Evolutionary conservation across 1,139 yeast species (phyloP).

Genomic region (Diutina neorugosa): DNA sequence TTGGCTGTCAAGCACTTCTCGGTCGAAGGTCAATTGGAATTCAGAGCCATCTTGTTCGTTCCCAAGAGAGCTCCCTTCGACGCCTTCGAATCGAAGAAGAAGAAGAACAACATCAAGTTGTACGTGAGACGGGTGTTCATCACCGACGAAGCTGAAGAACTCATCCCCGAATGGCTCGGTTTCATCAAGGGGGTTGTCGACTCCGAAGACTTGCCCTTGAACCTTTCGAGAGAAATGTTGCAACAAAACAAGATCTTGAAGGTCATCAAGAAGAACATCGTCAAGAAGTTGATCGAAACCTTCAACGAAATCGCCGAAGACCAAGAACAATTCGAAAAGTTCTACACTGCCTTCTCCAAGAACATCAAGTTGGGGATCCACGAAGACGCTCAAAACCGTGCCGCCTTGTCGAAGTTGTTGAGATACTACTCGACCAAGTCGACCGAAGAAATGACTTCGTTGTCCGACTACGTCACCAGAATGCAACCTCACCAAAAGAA

Average conservation of each 20-base stretch:
- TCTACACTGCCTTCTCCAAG: conserved; percentile 97
- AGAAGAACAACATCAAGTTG: conserved; percentile 97
- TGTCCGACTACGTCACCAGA: conserved; percentile 95
- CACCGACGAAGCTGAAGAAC: conserved; percentile 98
- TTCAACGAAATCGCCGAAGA: conserved; percentile 99
- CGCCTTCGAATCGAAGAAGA: conserved; percentile 94
- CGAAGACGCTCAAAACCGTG: conserved; percentile 98
- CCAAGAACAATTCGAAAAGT: conserved; percentile 95
- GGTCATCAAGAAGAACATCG: conserved; percentile 98
- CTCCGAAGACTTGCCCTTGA: conserved; percentile 98
- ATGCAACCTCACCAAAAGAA: conserved; percentile 99
- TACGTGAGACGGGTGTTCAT: conserved; percentile 99
- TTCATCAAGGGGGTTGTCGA: conserved; percentile 99
- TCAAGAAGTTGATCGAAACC: conserved; percentile 96
- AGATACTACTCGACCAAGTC: conserved; percentile 97
- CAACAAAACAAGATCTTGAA: conserved; percentile 99
- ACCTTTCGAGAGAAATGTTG: conserved; percentile 99
- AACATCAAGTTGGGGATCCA: conserved; percentile 98
- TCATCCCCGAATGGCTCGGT: conserved; percentile 97
- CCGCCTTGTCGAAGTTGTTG: conserved; percentile 87
- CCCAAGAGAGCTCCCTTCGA: conserved; percentile 99
- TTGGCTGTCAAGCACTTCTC: conserved; percentile 99
- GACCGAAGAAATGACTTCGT: conserved; percentile 84
- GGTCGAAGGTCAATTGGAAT: conserved; percentile 99
- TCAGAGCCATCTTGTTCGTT: conserved; percentile 93